These are phyloP conservation scores for Xanthoceras sorbifolium DNA, from an alignment of 345 rosid species.

Conservation along the genomic window DNA sequence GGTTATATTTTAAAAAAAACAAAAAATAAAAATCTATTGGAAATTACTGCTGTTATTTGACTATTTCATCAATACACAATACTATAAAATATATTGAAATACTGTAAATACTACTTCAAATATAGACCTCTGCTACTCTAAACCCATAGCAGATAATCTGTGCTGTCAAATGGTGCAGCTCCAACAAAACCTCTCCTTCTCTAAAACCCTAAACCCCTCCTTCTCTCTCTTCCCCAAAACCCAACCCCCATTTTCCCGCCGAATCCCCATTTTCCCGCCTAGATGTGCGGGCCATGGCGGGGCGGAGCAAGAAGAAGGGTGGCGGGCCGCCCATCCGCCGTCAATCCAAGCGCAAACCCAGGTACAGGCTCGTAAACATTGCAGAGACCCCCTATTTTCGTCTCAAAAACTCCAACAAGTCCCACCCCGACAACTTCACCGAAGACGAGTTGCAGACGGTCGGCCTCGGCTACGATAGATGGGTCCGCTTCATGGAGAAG, in stretches of 20 bases:
- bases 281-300: slow-evolving; percentile 67
- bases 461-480: slow-evolving; percentile 87
- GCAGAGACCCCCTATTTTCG: slow-evolving; percentile 71
- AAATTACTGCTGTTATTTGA: too few species aligned
- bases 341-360: slow-evolving; percentile 44
- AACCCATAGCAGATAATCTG: neutral
- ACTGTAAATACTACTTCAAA: too few species aligned
- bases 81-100: too few species aligned
- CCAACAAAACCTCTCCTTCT: slow-evolving; percentile 50
- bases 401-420: slow-evolving; percentile 54
- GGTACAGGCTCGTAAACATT: slow-evolving; percentile 41
- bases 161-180: slow-evolving; percentile 38
- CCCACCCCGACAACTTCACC: slow-evolving; percentile 72
- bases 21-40: too few species aligned
- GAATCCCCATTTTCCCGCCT: slow-evolving; percentile 21
- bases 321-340: slow-evolving; percentile 60
- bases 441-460: slow-evolving; percentile 79
- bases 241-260: slow-evolving; percentile 23
- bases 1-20: too few species aligned
- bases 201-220: slow-evolving; percentile 74
- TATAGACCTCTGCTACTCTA: neutral
- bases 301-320: slow-evolving; percentile 87
- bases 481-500: slow-evolving; percentile 89
- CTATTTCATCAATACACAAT: too few species aligned
- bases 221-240: slow-evolving; percentile 24